phyloP scores from a whole-genome alignment of 305 asterid species.

The Petunia hybrid region DNA sequence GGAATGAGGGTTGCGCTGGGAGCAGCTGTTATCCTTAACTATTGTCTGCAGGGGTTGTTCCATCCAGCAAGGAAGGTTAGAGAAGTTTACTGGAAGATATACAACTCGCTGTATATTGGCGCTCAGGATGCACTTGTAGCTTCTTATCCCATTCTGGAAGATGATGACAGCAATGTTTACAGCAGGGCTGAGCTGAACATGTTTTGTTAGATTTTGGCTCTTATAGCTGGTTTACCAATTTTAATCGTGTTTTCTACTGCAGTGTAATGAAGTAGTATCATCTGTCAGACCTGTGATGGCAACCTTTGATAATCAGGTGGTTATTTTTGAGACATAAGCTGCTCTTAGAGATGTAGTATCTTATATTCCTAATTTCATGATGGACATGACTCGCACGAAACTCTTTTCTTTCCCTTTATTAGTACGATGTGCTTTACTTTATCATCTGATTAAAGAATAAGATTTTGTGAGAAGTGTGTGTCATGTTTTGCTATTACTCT shows the following conservation, averaged over 20 bases:
- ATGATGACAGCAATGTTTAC: conserved; percentile 66
- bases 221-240: conserved; percentile 2
- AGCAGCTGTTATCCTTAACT: conserved; percentile 79
- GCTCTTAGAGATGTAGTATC: background rate
- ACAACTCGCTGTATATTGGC: conserved; percentile 87
- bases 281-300: background rate
- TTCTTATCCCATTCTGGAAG: conserved; percentile 87
- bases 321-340: background rate
- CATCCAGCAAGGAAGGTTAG: conserved; percentile 98
- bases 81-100: conserved; percentile 97
- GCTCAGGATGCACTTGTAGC: conserved; percentile 94
- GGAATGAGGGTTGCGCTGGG: conserved; percentile 98
- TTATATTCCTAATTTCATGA: background rate
- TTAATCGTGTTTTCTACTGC: background rate
- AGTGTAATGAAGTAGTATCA: background rate
- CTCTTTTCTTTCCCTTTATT: no score
- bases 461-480: no score
- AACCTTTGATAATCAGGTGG: conserved; percentile 14
- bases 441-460: no score
- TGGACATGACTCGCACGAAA: background rate
- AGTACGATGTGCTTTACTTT: no score
- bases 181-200: conserved; percentile 65
- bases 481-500: no score
- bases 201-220: conserved; percentile 55
- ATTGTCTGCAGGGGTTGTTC: conserved; percentile 96